A percentile compares a stretch with the other conserved stretches of the same genome.
Conservation (phyloP, 108 stramenopile species). For the Nannochloropsis oceanica region DNA sequence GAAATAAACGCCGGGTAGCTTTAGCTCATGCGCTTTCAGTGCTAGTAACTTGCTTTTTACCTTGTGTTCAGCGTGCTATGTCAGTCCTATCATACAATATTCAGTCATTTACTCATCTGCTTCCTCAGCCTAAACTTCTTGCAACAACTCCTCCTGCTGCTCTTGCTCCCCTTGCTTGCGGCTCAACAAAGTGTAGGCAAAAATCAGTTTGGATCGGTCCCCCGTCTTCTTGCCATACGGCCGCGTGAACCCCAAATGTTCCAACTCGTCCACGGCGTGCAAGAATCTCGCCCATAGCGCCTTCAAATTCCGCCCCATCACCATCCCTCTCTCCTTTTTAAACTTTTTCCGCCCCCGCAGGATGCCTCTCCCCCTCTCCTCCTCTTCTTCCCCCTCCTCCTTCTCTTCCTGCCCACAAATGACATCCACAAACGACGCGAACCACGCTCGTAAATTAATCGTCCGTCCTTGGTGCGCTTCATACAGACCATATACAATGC, state of each 20-base stretch:
- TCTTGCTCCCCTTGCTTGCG: background rate
- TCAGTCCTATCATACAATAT: no score
- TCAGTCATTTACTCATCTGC: no score
- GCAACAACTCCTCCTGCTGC: background rate
- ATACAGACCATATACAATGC: background rate
- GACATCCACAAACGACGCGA: background rate
- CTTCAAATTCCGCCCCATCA: background rate
- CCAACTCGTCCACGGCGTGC: background rate
- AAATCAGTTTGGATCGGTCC: background rate
- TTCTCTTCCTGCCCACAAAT: background rate
- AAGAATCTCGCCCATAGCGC: background rate
- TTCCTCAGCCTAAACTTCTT: background rate
- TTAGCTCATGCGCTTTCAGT: no score
- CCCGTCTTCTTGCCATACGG: background rate
- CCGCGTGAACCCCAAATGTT: background rate
- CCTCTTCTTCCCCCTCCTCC: background rate
- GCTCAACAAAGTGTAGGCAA: background rate
- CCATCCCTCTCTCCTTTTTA: background rate
- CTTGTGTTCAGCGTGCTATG: no score
- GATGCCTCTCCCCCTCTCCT: background rate
- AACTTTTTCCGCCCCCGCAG: background rate
- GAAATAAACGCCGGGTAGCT: no score
- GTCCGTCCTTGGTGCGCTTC: background rate
- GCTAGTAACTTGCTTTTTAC: no score
- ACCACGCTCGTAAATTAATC: background rate